Evolutionary conservation across 331 rosid genomes (phyloP).

Genomic region (Acacia pycnantha): DNA sequence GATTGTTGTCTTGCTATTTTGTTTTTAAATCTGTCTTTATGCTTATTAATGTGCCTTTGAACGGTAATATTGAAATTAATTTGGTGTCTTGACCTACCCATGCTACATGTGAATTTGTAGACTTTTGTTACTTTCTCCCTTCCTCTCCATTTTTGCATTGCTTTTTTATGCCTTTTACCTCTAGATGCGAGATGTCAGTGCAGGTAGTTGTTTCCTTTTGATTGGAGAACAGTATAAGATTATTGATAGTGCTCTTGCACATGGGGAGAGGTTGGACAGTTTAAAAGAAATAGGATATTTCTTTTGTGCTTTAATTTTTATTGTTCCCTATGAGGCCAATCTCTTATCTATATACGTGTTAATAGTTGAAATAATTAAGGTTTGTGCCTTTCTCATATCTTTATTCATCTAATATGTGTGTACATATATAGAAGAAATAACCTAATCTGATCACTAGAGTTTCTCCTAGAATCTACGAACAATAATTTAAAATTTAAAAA

Average conservation of each 20-base stretch:
- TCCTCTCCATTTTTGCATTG: background rate
- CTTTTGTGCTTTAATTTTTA: background rate
- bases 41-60: too few relatives aligned
- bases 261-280: background rate
- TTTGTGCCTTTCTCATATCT: too few relatives aligned
- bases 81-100: too few relatives aligned
- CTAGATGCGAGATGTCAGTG: background rate
- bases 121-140: conserved; percentile 4
- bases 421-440: too few relatives aligned
- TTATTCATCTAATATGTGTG: too few relatives aligned
- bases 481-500: too few relatives aligned
- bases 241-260: conserved; percentile 93
- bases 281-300: background rate
- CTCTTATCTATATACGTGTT: background rate
- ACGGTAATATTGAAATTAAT: too few relatives aligned
- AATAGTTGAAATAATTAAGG: background rate
- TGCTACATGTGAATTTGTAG: too few relatives aligned
- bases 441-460: too few relatives aligned
- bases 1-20: too few relatives aligned
- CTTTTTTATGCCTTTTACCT: background rate
- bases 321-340: background rate
- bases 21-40: too few relatives aligned
- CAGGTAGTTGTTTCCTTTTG: background rate
- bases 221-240: conserved; percentile 74
- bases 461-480: too few relatives aligned